phyloP scores from a whole-genome alignment of 1,284 basidiomycete species.

The Leccinum subfulvum region DNA sequence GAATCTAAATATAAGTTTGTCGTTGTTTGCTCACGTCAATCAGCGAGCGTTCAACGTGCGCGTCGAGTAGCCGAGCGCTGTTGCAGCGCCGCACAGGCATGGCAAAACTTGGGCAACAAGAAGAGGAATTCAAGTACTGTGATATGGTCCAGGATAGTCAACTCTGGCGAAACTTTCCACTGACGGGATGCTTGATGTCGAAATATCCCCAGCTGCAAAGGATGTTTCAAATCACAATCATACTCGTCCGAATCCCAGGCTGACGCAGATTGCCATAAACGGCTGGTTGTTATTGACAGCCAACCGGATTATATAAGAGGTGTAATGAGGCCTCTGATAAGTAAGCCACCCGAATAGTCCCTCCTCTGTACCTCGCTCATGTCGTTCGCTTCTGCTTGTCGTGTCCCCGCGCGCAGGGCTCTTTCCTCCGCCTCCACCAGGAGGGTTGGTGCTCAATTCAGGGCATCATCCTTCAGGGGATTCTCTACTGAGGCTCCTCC shows the following conservation, averaged over 20 bases:
- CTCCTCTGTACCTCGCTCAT: slow-evolving; percentile 34
- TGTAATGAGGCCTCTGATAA: slow-evolving; percentile 12
- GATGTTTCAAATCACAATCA: slow-evolving; percentile 1
- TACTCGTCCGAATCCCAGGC: slow-evolving; percentile 25
- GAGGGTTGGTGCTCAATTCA: slow-evolving; percentile 26
- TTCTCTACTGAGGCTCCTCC: slow-evolving; percentile 56
- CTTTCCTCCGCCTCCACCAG: slow-evolving; percentile 37
- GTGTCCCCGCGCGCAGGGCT: slow-evolving; percentile 45
- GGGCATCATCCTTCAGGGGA: slow-evolving; percentile 44
- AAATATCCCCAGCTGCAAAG: neutral
- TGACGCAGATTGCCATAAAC: neutral
- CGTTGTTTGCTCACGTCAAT: slow-evolving; percentile 5
- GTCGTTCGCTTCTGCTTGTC: slow-evolving; percentile 47
- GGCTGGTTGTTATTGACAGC: slow-evolving; percentile 2
- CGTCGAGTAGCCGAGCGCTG: neutral
- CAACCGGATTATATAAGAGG: slow-evolving; percentile 25
- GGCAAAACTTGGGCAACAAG: neutral
- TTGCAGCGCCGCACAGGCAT: neutral
- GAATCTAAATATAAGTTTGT: slow-evolving; percentile 4
- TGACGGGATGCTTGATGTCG: neutral
- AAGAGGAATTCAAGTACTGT: neutral
- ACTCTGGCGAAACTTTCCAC: neutral
- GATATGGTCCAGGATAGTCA: neutral
- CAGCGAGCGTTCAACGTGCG: neutral
- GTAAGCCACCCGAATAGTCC: slow-evolving; percentile 5